Evolutionary conservation across 331 rosid species (phyloP).

Genomic region (Quercus lobata): DNA sequence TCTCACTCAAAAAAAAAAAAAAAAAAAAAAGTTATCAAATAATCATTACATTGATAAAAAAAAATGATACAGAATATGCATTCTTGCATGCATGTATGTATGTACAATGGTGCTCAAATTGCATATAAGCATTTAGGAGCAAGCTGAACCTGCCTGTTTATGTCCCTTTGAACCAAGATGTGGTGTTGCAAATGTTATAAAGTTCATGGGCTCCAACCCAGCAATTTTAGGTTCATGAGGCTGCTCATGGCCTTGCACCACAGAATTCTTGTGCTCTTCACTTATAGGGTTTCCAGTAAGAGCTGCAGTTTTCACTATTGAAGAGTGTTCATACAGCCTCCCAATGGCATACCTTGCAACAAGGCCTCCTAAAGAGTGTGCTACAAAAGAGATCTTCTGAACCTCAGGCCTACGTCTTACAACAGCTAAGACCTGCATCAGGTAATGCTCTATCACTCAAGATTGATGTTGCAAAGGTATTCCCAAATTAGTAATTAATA

Average conservation of each 20-base stretch:
- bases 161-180: constrained; percentile 95
- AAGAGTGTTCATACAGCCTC: constrained; percentile 47
- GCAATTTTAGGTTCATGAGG: constrained; percentile 57
- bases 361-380: constrained; percentile 96
- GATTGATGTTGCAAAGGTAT: not conserved
- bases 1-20: too few species aligned
- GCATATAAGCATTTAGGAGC: not conserved
- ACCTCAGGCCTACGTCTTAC: constrained; percentile 57
- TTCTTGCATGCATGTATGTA: too few species aligned
- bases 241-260: constrained; percentile 30
- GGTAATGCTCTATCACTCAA: constrained; percentile 17
- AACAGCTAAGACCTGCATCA: constrained; percentile 64
- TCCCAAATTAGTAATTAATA: not conserved
- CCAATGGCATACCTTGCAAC: constrained; percentile 94
- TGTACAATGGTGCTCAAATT: not conserved
- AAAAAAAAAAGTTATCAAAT: not conserved
- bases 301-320: constrained; percentile 28
- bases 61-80: not conserved
- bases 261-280: constrained; percentile 36
- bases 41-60: not conserved
- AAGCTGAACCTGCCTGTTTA: constrained; percentile 53
- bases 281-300: constrained; percentile 19
- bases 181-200: constrained; percentile 93
- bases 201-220: constrained; percentile 88
- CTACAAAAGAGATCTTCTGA: constrained; percentile 84